Conservation (phyloP, 2,329 filamentous ascomycete species). For the Microsporum canis region DNA sequence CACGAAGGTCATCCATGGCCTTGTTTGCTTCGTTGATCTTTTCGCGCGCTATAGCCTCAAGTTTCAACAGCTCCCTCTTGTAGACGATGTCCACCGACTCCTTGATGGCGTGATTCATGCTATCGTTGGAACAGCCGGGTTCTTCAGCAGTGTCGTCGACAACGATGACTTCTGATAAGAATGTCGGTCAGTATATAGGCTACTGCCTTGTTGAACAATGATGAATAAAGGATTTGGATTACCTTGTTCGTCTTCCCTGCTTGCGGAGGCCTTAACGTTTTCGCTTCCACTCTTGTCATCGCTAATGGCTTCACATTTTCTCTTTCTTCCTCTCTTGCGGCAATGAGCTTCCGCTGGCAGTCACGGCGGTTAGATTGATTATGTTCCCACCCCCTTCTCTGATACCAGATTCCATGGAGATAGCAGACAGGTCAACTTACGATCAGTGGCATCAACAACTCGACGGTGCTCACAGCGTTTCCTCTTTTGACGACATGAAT, state of each 20-base stretch:
- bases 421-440: slow-evolving; percentile 11
- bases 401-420: not conserved
- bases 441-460: slow-evolving; percentile 16
- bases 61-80: slow-evolving; percentile 46
- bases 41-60: slow-evolving; percentile 45
- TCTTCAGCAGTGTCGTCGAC: not conserved
- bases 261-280: not conserved
- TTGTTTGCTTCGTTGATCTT: slow-evolving; percentile 40
- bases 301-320: slow-evolving; percentile 1
- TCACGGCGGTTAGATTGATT: not conserved
- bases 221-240: not conserved
- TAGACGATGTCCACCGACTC: slow-evolving; percentile 40
- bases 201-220: not conserved
- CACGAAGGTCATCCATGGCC: slow-evolving; percentile 12
- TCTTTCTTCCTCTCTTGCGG: slow-evolving; percentile 9
- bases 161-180: not conserved
- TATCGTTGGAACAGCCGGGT: slow-evolving; percentile 11
- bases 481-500: slow-evolving; percentile 15
- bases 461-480: slow-evolving; percentile 17
- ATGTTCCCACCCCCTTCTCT: not conserved
- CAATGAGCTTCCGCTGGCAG: slow-evolving; percentile 9
- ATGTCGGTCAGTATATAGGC: not conserved
- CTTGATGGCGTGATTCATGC: slow-evolving; percentile 17
- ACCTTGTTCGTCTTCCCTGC: slow-evolving; percentile 1
- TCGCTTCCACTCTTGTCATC: not conserved